phyloP scores from a whole-genome alignment of 805 yeast genomes.

The Candida morakotiae region DNA sequence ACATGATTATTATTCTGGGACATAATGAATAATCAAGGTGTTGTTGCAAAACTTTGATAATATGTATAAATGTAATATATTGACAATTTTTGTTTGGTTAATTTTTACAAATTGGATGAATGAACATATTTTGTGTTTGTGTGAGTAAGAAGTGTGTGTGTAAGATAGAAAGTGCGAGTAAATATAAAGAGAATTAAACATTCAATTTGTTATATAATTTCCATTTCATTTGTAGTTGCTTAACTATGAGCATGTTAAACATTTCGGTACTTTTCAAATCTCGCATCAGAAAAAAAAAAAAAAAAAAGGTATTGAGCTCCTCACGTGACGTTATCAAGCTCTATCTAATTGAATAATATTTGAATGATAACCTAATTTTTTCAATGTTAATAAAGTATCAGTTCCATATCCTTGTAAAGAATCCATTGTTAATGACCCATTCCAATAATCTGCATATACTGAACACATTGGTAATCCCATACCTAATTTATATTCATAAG shows the following conservation, averaged over 20 bases:
- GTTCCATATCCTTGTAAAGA: conserved; percentile 90
- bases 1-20: conserved; percentile 20
- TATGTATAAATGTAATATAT: no score
- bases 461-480: conserved; percentile 90
- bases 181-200: not conserved
- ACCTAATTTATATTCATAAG: conserved; percentile 73
- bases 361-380: conserved; percentile 68
- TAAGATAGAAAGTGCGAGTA: not conserved
- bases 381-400: conserved; percentile 76
- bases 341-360: conserved; percentile 67
- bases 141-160: no score
- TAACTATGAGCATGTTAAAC: conserved; percentile 5
- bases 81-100: no score
- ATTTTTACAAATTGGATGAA: no score
- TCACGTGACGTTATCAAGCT: conserved; percentile 39
- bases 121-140: no score
- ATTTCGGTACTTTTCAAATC: not conserved
- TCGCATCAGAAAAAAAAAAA: not conserved
- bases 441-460: conserved; percentile 95
- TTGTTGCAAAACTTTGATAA: no score
- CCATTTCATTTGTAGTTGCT: not conserved
- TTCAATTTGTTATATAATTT: not conserved
- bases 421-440: conserved; percentile 79
- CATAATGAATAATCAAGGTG: conserved; percentile 9
- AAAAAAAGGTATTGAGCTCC: no score